Evolutionary conservation across 495 filamentous ascomycete species (phyloP), one percentile per base, ranked within the genome.

Genomic region (Talaromyces stipitatus): DNA sequence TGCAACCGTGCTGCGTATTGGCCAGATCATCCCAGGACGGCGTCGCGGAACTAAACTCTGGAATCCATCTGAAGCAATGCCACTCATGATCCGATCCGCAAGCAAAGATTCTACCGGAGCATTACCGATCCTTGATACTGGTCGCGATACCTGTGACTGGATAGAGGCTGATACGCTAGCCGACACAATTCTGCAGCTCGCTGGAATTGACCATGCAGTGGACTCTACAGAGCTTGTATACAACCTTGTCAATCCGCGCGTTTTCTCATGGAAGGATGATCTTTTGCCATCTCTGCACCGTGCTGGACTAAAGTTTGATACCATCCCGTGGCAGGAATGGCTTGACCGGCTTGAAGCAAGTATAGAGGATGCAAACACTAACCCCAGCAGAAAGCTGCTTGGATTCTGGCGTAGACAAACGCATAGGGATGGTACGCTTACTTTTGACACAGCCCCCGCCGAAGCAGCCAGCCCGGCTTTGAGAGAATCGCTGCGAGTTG

Each of bases 381-480:
- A 85, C 51, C 82, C 84, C 1, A 72, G 79, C n/a, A 74, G 82
- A 43, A 85, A 85, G 63, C 66, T 86, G 20, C 56, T 85, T 16
- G 75, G 77, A 26, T 85, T 81, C 67, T 87, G 69, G 60, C 55
- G 50, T 29, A 29, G 8, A 29, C 28, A 29, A 29, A 8, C 28
- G 28, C 28, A 29, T 29, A 33, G 58, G 55, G 2, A 75, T 29
- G 28, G 28, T 29, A 29, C 28, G 28, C 28, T 29, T 29, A 29
- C 28, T 29, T 29, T 29, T 8, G 28, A 29, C 8, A 29, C 28
- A 29, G 28, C 28, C 8, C 28, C 28, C 28, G 28, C 28, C 28
- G 28, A 29, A 29, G 28, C 28, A 4, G 28, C 28, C 28, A 29
- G 28, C 28, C 28, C 28, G 28, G 28, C 28, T 29, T 29, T 29